Base-by-base conservation (phyloP, 2,329 filamentous ascomycete species). In the Dothidotthia symphoricarpi region DNA sequence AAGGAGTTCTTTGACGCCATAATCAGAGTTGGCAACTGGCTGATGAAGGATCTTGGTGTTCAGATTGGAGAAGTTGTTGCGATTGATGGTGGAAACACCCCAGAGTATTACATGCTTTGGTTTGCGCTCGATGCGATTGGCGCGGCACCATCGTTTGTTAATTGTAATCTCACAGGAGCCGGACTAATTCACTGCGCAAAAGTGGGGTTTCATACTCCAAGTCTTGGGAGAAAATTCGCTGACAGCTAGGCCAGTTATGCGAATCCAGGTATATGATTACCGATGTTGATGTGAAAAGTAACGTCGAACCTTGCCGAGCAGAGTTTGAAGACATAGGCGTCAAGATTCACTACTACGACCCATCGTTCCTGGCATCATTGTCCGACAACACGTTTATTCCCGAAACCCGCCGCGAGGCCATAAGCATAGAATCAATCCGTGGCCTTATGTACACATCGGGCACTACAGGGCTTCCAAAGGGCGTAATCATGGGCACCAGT, bases 221-320 rank as follows among this genome's bases (percentile, higher is more conserved):
- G 59, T 64, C 19, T 11, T 9, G 7, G 36, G 2, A 24, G 19
- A 3, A 31, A 13, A 3, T 12, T 10, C 16, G 74, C 75, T 10
- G 76, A 85, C 59, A 64, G 68, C 25, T 3, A 6, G 76, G 11
- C 51, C 77, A 38, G 67, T 70, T 33, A 51, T 88, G 40, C 69
- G 63, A 63, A 61, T 42, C 46, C 68, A 69, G 34, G 69, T 79
- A 45, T 57, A 68, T 43, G 59, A 67, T 13, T 64, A 70, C 35
- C 65, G 73, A 29, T 64, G 69, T 0, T 62, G 73, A 41, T 66
- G 76, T 47, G 75, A 78, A 2, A 68, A 69, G 2, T 72, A 84
- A 65, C 13, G 53, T 67, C 17, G 55, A 63, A 34, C 52, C 58
- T 17, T 51, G 53, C 29, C 47, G 51, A 14, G 24, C 44, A 12